Base-by-base conservation (phyloP, 768 basidiomycete genomes). In the Cyclocybe aegerita region DNA sequence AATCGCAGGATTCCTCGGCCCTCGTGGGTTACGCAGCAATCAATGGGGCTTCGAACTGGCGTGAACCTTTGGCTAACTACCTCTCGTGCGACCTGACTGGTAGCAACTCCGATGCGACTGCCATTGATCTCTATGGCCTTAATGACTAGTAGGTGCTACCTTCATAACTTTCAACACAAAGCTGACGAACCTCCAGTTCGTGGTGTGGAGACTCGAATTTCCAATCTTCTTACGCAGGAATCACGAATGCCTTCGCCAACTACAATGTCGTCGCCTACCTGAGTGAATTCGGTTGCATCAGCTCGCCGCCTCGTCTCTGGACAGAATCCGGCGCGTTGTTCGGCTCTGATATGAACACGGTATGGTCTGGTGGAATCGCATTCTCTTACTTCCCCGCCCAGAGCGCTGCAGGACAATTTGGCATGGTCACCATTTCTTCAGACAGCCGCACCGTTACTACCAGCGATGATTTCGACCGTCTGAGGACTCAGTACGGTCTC, bases 341-440 rank as follows among this genome's bases (percentile, higher is more conserved):
- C 65, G 79, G 86, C 52, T 64, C 78, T 9, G 67, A 86, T 6
- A 90, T 94, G 81, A 78, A 84, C 14, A 68, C 83, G 48, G 83
- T 87, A 43, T 96, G 88, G 85, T 93, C 90, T 31, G 94, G 94
- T 54, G 93, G 90, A 46, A 58, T 96, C 46, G 93, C 93, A 3
- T 93, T 92, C 68, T 86, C 85, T 43, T 96, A 95, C 68, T 94
- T 96, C 80, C 88, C 90, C 1, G 90, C 90, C 14, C 41, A 62
- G n/a, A 86, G 85, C 56, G 80, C 75, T 7, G 72, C 77, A 46
- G 90, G 90, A 43, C 72, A 86, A 59, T 97, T 90, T 56, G 94
- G 94, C 17, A 88, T 96, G 77, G 88, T 91, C 53, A 90, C 78
- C 23, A 79, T 96, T 52, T 84, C 83, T 2, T 2, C 74, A 2